phyloP scores from a whole-genome alignment of 2,329 filamentous ascomycete species.

The Gliomastix tumulicola region DNA sequence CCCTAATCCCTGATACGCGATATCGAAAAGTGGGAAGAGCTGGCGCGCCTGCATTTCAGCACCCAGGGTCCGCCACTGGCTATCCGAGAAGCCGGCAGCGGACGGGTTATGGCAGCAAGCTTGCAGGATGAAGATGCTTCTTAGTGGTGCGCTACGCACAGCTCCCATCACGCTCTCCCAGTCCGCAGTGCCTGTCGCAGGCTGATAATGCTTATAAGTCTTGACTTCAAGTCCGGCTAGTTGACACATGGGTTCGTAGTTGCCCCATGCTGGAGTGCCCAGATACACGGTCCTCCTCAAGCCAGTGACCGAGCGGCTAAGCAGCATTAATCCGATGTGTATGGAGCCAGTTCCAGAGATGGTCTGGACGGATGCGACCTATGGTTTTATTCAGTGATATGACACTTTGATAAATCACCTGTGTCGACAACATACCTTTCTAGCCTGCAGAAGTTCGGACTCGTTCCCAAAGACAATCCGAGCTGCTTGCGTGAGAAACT shows the following conservation, averaged over 20 bases:
- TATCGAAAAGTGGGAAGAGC: conserved; percentile 24
- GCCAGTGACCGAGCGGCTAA: conserved; percentile 13
- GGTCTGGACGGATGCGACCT: conserved; percentile 25
- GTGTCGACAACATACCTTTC: conserved; percentile 6
- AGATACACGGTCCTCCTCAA: conserved; percentile 17
- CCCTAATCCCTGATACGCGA: conserved; percentile 28
- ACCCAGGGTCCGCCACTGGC: conserved; percentile 21
- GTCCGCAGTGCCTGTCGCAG: conserved; percentile 13
- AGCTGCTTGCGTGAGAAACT: conserved; percentile 19
- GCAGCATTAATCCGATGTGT: conserved; percentile 23
- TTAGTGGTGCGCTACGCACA: conserved; percentile 11
- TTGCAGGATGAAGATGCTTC: conserved; percentile 25
- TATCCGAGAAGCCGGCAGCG: conserved; percentile 18
- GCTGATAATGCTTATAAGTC: conserved; percentile 21
- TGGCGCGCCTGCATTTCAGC: background rate
- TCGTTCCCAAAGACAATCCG: conserved; percentile 19
- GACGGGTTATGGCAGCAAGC: conserved; percentile 29
- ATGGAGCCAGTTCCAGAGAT: conserved; percentile 28
- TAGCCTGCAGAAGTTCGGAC: conserved; percentile 2
- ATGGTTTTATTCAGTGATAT: background rate
- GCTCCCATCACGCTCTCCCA: conserved; percentile 15
- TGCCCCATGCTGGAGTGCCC: conserved; percentile 22
- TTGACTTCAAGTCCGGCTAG: conserved; percentile 17
- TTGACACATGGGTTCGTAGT: conserved; percentile 21
- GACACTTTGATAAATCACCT: too few relatives aligned